phyloP scores from a whole-genome alignment of 345 rosid genomes.

The Salix brachista region DNA sequence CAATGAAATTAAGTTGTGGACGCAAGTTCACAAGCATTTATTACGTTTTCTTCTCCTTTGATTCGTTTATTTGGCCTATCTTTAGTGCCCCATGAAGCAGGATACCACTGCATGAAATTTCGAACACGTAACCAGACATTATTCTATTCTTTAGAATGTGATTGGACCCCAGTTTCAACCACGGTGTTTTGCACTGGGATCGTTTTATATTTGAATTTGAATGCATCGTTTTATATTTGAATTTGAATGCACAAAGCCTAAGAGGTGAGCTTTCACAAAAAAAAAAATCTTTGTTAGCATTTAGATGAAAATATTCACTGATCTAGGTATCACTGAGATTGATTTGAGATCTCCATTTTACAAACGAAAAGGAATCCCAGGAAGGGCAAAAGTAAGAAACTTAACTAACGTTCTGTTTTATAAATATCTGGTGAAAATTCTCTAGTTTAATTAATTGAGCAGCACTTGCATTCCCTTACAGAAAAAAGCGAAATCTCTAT shows the following conservation, averaged over 20 bases:
- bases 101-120: constrained; percentile 8
- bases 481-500: too few species aligned
- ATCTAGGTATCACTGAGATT: too few species aligned
- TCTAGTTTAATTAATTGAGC: too few species aligned
- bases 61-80: neutral
- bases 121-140: neutral
- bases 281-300: neutral
- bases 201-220: neutral
- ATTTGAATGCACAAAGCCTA: neutral
- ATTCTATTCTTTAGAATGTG: neutral
- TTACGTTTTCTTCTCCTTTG: neutral
- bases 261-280: neutral
- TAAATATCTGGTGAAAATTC: too few species aligned
- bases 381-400: too few species aligned
- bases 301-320: too few species aligned
- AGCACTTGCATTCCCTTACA: too few species aligned
- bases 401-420: too few species aligned
- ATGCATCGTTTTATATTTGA: neutral
- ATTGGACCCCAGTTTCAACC: neutral
- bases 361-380: too few species aligned
- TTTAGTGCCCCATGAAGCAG: constrained; percentile 13
- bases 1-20: constrained; percentile 7
- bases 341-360: too few species aligned
- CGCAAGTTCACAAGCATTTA: constrained; percentile 5
- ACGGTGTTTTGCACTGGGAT: neutral